Evolutionary conservation across 225 moss, liverwort and hornwort genomes (phyloP).

Genomic region (Marchantia paleacea): DNA sequence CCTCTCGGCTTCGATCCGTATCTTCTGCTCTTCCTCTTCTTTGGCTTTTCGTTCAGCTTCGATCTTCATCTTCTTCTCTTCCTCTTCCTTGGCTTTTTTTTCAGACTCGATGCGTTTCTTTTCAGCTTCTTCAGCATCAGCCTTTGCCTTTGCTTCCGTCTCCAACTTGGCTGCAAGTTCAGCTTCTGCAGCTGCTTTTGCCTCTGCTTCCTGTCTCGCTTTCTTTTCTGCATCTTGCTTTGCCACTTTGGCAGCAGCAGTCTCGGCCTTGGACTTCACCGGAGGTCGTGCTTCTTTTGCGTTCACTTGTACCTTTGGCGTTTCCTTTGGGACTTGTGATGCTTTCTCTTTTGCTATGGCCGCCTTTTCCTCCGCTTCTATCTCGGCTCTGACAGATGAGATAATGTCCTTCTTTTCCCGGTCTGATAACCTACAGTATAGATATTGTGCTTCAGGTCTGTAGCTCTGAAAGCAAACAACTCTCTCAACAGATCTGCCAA

Average conservation of each 20-base stretch:
- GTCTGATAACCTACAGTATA: conserved; percentile 36
- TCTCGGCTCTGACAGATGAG: conserved; percentile 22
- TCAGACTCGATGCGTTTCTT: conserved; percentile 21
- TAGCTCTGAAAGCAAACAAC: too few relatives aligned
- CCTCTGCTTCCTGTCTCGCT: conserved; percentile 22
- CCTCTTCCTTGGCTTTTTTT: conserved; percentile 14
- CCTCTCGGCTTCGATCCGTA: conserved; percentile 7
- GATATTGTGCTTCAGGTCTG: not conserved
- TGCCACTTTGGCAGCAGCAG: not conserved
- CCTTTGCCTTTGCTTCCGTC: conserved; percentile 19
- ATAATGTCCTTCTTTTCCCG: conserved; percentile 37
- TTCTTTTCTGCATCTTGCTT: not conserved
- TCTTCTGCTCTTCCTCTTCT: not conserved
- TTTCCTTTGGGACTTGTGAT: not conserved
- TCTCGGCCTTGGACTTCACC: conserved; percentile 18
- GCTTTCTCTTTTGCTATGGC: conserved; percentile 16
- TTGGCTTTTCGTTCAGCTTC: conserved; percentile 22
- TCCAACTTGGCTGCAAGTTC: conserved; percentile 20
- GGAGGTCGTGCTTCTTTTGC: not conserved
- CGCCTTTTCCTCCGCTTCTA: conserved; percentile 21
- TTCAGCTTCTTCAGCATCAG: conserved; percentile 16
- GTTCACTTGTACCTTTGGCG: conserved; percentile 7
- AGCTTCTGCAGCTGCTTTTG: conserved; percentile 12
- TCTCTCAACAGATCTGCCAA: too few relatives aligned
- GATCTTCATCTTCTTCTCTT: conserved; percentile 8